phyloP scores from a whole-genome alignment of 306 rosid species.

The Malus fusca region DNA sequence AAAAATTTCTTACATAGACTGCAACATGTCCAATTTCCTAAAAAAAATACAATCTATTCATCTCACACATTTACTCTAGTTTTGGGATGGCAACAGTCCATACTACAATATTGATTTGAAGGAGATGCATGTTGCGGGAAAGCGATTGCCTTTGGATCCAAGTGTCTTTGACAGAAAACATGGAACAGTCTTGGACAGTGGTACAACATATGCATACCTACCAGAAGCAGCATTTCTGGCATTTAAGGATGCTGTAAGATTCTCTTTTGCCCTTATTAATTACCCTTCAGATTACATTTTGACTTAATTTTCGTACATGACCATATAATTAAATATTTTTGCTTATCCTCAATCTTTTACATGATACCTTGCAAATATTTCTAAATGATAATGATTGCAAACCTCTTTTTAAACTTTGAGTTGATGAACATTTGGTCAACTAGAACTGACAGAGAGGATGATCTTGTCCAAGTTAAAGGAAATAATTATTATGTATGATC shows the following conservation, averaged over 20 bases:
- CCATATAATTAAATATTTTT: neutral
- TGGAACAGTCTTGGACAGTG: constrained; percentile 92
- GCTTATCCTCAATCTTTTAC: neutral
- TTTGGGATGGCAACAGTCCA: constrained; percentile 99
- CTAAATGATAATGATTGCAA: neutral
- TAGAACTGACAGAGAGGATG: neutral
- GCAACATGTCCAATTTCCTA: constrained; percentile 40
- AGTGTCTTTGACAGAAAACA: constrained; percentile 69
- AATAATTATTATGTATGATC: neutral
- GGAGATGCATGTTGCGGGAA: constrained; percentile 90
- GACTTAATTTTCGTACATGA: constrained; percentile 6
- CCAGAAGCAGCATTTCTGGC: constrained; percentile 68
- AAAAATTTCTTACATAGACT: constrained; percentile 22
- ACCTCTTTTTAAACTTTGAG: neutral
- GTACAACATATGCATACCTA: constrained; percentile 91
- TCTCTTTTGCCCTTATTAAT: neutral
- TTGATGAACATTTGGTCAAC: neutral
- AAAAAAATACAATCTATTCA: constrained; percentile 55
- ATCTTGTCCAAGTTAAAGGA: neutral
- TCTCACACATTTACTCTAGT: constrained; percentile 98
- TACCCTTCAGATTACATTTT: constrained; percentile 13
- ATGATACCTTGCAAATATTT: constrained; percentile 2
- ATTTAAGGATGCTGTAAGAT: constrained; percentile 82
- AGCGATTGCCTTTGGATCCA: constrained; percentile 50
- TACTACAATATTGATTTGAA: constrained; percentile 92